These are phyloP conservation scores for Pyrrhoderma noxium DNA, from an alignment of 1,284 basidiomycete species.

Conservation along the genomic window DNA sequence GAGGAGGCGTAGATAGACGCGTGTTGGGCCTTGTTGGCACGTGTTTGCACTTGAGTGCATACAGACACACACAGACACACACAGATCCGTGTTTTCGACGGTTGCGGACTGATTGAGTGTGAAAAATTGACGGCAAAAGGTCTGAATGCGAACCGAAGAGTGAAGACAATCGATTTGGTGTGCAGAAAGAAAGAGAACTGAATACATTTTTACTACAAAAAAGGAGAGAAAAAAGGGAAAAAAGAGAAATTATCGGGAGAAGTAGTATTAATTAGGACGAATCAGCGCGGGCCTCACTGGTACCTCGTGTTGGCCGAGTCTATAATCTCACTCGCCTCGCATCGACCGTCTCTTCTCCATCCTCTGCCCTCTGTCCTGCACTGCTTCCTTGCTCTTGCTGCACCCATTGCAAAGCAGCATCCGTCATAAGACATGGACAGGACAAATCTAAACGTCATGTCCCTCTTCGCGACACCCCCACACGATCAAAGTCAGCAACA, in stretches of 20 bases:
- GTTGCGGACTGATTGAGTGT: no score
- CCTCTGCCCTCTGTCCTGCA: not conserved
- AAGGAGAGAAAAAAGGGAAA: not conserved
- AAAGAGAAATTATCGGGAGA: not conserved
- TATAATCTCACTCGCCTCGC: not conserved
- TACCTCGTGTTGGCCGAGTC: not conserved
- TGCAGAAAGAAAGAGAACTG: no score
- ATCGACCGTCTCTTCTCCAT: constrained; percentile 4
- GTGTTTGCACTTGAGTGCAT: no score
- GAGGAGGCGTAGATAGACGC: no score
- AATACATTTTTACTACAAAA: not conserved
- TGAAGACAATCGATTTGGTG: no score
- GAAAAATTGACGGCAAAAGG: no score
- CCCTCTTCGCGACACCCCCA: constrained; percentile 55
- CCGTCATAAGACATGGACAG: constrained; percentile 28
- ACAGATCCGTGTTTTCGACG: no score
- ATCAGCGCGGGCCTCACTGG: not conserved
- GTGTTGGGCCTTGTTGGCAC: no score
- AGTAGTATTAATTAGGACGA: not conserved
- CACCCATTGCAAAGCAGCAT: constrained; percentile 17
- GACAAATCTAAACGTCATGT: constrained; percentile 29
- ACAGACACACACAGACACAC: no score
- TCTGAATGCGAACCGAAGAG: no score
- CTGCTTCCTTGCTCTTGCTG: constrained; percentile 9
- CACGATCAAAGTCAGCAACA: constrained; percentile 34